phyloP scores from a whole-genome alignment of 1,284 basidiomycete genomes.

The Apiotrichum sp. region DNA sequence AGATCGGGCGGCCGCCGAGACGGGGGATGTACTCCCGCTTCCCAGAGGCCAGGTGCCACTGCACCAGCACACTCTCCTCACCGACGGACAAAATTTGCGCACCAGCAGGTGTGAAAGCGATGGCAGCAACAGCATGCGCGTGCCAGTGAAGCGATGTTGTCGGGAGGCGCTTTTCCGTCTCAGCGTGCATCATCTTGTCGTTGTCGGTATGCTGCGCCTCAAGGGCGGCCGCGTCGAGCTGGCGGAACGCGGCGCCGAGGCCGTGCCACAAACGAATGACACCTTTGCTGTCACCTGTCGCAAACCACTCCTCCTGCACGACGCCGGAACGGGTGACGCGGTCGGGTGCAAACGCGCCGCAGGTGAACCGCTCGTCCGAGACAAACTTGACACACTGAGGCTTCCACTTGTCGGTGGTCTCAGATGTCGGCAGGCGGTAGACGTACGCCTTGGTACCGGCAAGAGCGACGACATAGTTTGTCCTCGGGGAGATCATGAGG shows the following conservation, averaged over 20 bases:
- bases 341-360: slow-evolving; percentile 78
- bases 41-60: slow-evolving; percentile 85
- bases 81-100: slow-evolving; percentile 91
- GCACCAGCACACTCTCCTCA: slow-evolving; percentile 89
- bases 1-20: slow-evolving; percentile 72
- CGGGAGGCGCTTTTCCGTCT: slow-evolving; percentile 48
- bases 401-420: slow-evolving; percentile 21
- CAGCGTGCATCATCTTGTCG: slow-evolving; percentile 15
- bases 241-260: slow-evolving; percentile 56
- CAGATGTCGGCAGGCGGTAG: slow-evolving; percentile 51
- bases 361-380: slow-evolving; percentile 57
- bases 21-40: slow-evolving; percentile 88
- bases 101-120: slow-evolving; percentile 85
- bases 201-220: slow-evolving; percentile 9
- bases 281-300: slow-evolving; percentile 83
- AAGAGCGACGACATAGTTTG: slow-evolving; percentile 70
- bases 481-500: slow-evolving; percentile 63
- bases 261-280: slow-evolving; percentile 90
- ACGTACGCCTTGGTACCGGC: slow-evolving; percentile 79
- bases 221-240: slow-evolving; percentile 24
- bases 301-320: slow-evolving; percentile 73
- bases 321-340: slow-evolving; percentile 13
- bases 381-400: slow-evolving; percentile 72
- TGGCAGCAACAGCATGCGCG: slow-evolving; percentile 83
- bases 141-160: slow-evolving; percentile 95